A percentile compares a stretch with the other conserved stretches of the same genome.
These are phyloP conservation scores for Chlamydomonas schloesseri DNA, from an alignment of 139 green algal genomes.

Conservation along the genomic window DNA sequence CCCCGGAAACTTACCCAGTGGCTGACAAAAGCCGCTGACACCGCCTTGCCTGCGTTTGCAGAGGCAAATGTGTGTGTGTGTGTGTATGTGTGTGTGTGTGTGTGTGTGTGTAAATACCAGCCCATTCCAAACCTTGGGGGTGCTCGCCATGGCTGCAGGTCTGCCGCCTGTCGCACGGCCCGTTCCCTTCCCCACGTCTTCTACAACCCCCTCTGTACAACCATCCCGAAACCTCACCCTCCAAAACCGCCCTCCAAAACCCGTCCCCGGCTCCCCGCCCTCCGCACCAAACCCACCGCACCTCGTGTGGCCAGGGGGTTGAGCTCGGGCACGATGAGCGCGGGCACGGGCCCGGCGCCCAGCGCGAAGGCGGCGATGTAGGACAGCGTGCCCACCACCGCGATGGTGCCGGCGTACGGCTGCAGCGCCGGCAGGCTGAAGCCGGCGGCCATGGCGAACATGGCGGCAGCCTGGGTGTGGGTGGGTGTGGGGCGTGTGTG, in stretches of 20 bases:
- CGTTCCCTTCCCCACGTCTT: no score
- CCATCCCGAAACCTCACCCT: no score
- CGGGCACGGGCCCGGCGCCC: constrained; percentile 92
- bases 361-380: constrained; percentile 95
- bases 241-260: no score
- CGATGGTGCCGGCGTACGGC: constrained; percentile 63
- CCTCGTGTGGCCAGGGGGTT: constrained; percentile 83
- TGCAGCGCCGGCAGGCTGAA: constrained; percentile 76
- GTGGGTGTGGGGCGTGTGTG: background rate
- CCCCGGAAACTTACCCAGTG: constrained; percentile 66
- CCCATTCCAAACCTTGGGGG: no score
- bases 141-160: no score
- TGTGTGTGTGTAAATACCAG: no score
- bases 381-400: constrained; percentile 83
- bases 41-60: constrained; percentile 55
- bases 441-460: constrained; percentile 86
- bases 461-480: constrained; percentile 54
- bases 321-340: constrained; percentile 93
- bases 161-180: no score
- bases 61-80: background rate
- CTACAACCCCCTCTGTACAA: no score
- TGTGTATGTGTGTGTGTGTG: background rate
- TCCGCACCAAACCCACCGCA: constrained; percentile 43
- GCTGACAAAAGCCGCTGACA: constrained; percentile 68
- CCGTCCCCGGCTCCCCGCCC: no score